These are phyloP conservation scores for Penicillium robsamsonii DNA, from an alignment of 495 filamentous ascomycete species.

Conservation along the genomic window DNA sequence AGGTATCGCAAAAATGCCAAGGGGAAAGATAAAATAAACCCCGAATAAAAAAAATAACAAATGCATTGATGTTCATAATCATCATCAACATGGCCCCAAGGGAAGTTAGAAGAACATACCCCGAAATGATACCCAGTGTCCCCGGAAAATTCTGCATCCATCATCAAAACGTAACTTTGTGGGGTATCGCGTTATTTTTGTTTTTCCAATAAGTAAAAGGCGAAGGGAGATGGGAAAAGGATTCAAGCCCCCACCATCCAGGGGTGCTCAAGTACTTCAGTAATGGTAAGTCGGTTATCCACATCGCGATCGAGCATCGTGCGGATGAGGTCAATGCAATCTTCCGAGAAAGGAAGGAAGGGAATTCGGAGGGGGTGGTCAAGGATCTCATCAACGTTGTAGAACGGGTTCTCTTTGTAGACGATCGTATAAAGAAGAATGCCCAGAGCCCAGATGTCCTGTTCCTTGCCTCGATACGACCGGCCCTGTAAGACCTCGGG, in stretches of 20 bases:
- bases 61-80: conserved; percentile 8
- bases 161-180: conserved; percentile 27
- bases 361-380: conserved; percentile 92
- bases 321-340: conserved; percentile 84
- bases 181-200: conserved; percentile 34
- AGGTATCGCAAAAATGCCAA: conserved; percentile 7
- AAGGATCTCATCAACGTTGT: conserved; percentile 98
- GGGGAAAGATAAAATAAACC: neutral
- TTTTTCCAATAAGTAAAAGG: conserved; percentile 15
- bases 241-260: conserved; percentile 56
- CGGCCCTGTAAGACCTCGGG: conserved; percentile 94
- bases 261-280: conserved; percentile 78
- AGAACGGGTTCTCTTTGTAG: conserved; percentile 99
- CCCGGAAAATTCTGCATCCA: conserved; percentile 10
- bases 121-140: conserved; percentile 15
- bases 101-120: neutral
- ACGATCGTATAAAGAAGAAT: conserved; percentile 97
- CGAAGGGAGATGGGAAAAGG: neutral
- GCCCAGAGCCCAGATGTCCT: conserved; percentile 98
- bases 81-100: conserved; percentile 1
- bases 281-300: conserved; percentile 73
- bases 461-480: conserved; percentile 92
- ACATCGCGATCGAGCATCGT: conserved; percentile 91
- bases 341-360: conserved; percentile 80
- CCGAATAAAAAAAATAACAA: neutral